Percentiles rank a stretch among this genome's conserved stretches.
These are phyloP conservation scores for peach (Prunus persica) DNA, from an alignment of 306 rosid genomes.

Conservation along the genomic window DNA sequence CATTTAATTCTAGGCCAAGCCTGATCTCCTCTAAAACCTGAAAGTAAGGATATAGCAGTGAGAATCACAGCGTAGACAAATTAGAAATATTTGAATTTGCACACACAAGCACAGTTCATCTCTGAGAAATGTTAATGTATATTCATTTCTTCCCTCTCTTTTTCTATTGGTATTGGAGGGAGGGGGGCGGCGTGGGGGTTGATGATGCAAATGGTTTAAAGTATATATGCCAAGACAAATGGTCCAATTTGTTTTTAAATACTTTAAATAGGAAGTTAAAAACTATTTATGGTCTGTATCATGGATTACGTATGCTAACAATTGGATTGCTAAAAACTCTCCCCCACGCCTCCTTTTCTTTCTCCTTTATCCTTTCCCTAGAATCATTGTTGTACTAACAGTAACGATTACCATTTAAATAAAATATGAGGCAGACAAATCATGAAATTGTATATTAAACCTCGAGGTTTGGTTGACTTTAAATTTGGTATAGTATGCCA, in stretches of 20 bases:
- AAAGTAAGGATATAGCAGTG: slow-evolving; percentile 17
- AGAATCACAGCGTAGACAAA: neutral
- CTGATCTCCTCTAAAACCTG: slow-evolving; percentile 99
- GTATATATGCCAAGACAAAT: too few species aligned
- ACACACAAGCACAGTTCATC: neutral
- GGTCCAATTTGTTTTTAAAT: too few species aligned
- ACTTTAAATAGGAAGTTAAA: too few species aligned
- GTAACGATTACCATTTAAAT: neutral
- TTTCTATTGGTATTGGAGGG: neutral
- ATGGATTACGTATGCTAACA: neutral
- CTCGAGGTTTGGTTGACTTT: neutral
- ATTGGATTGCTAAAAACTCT: neutral
- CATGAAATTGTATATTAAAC: neutral
- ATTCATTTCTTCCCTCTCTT: neutral
- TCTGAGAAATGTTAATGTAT: neutral
- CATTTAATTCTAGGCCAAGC: slow-evolving; percentile 89
- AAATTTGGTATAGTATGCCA: neutral
- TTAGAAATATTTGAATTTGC: neutral
- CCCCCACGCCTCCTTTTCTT: neutral
- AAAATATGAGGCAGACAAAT: neutral
- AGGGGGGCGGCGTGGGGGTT: too few species aligned
- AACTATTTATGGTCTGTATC: neutral
- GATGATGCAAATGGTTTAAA: too few species aligned
- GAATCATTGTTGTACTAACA: neutral
- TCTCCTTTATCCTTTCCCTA: neutral